Evolutionary conservation across 2,329 filamentous ascomycete species (phyloP), one percentile per base, ranked within the genome.

Genomic region (Neocatenulostroma microsporum): DNA sequence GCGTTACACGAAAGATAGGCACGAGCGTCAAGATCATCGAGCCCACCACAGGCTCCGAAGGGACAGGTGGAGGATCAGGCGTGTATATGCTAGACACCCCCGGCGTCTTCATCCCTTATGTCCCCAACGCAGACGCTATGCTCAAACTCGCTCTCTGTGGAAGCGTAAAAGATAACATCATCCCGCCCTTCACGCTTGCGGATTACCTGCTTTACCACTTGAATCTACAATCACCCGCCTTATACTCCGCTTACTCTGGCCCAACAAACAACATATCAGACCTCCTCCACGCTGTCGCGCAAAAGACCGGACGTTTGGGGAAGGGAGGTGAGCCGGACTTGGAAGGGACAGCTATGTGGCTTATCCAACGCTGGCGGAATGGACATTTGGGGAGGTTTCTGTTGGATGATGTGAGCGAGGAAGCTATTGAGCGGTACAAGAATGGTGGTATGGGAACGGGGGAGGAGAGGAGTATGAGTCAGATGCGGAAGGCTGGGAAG

Each of bases 61-160:
- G 63, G 50, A 42, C 66, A 60, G 70, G 68, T 17, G 62, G 64
- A 10, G 66, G 63, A 3, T 61, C 73, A 29, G 81, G 80, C 28
- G 80, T 94, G 4, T 94, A 91, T 58, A 66, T 96, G 28, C 68
- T 94, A 31, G 91, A 98, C 62, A 95, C 89, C 0, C 91, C 91
- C 0, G 91, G 91, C 31, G 88, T 98, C 7, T 98, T 96, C 61
- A 77, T 95, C 41, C 91, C 91, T 0, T 94, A 94, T 58, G 82
- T 96, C 19, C 74, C 81, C 0, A 77, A 93, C 53, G 74, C 83
- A 12, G 82, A 91, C 57, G 77, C 80, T 30, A 98, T 98, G 91
- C 69, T 98, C 45, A 96, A 94, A 62, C 74, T 98, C n/a, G 82
- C 88, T 2, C 74, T 96, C 1, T 87, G 85, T 34, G 86, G 89